These are phyloP conservation scores for Hibiscus syriacus DNA, from an alignment of 345 rosid genomes.

Conservation along the genomic window DNA sequence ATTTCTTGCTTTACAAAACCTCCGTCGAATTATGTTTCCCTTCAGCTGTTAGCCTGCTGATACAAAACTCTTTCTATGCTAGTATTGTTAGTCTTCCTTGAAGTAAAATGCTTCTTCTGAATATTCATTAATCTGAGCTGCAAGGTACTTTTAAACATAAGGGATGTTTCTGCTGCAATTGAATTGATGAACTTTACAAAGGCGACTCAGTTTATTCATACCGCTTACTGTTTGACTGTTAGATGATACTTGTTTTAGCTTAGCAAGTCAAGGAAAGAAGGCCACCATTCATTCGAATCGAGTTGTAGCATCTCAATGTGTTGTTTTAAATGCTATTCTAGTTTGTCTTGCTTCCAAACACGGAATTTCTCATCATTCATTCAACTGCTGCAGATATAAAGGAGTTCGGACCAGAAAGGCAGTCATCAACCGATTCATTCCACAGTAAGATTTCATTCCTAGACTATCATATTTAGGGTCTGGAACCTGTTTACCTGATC, in stretches of 20 bases:
- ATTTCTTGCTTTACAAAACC: neutral
- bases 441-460: conserved; percentile 33
- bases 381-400: conserved; percentile 32
- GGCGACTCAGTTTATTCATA: too few species aligned
- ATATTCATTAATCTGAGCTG: too few species aligned
- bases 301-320: neutral
- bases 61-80: neutral
- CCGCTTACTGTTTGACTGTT: too few species aligned
- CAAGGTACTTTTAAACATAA: too few species aligned
- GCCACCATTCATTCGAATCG: neutral
- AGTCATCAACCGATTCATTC: conserved; percentile 37
- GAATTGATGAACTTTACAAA: too few species aligned
- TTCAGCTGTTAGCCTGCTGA: neutral
- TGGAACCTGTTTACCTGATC: neutral
- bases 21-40: too few species aligned
- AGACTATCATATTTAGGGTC: neutral
- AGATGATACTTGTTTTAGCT: too few species aligned
- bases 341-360: neutral
- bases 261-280: neutral
- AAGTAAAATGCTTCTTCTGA: too few species aligned
- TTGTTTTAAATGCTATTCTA: neutral
- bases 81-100: neutral
- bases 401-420: conserved; percentile 29
- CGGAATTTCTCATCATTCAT: neutral
- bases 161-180: too few species aligned